Conservation (phyloP, 805 yeast genomes). For the Candida koratica region DNA sequence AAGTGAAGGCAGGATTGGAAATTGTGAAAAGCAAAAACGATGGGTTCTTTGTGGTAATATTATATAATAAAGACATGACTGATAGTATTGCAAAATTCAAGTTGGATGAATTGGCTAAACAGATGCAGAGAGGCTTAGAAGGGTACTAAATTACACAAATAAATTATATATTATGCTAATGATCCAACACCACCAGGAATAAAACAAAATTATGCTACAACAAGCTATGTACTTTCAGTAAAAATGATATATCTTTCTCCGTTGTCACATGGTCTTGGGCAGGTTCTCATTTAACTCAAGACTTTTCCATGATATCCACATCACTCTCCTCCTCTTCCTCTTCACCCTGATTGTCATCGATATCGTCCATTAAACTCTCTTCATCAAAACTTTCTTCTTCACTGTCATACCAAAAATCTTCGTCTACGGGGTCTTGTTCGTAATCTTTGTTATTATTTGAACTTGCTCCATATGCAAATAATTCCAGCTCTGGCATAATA, state of each 20-base stretch:
- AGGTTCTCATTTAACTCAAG: background rate
- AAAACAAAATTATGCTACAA: slow-evolving; percentile 3
- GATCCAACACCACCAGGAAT: slow-evolving; percentile 7
- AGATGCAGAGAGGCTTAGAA: slow-evolving; percentile 29
- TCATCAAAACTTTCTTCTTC: slow-evolving; percentile 46
- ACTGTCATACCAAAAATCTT: slow-evolving; percentile 77
- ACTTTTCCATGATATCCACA: slow-evolving; percentile 13
- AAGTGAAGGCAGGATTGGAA: slow-evolving; percentile 12
- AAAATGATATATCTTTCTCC: too few relatives aligned
- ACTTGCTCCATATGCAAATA: slow-evolving; percentile 36
- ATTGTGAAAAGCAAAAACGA: slow-evolving; percentile 7
- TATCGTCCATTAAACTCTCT: slow-evolving; percentile 46
- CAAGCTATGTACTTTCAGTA: too few relatives aligned
- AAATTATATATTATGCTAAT: slow-evolving; percentile 8
- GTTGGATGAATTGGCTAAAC: slow-evolving; percentile 28
- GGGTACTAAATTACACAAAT: slow-evolving; percentile 21
- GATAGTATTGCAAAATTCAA: slow-evolving; percentile 35
- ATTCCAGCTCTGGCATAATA: slow-evolving; percentile 68
- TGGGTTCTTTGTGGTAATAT: slow-evolving; percentile 27
- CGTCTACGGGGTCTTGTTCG: slow-evolving; percentile 62
- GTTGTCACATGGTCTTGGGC: too few relatives aligned
- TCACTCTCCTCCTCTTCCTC: slow-evolving; percentile 55
- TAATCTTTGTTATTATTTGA: slow-evolving; percentile 35
- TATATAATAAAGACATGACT: slow-evolving; percentile 26
- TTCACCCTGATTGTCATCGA: slow-evolving; percentile 50